phyloP scores from a whole-genome alignment of 1,284 basidiomycete species.

The Kwoniella shivajii region DNA sequence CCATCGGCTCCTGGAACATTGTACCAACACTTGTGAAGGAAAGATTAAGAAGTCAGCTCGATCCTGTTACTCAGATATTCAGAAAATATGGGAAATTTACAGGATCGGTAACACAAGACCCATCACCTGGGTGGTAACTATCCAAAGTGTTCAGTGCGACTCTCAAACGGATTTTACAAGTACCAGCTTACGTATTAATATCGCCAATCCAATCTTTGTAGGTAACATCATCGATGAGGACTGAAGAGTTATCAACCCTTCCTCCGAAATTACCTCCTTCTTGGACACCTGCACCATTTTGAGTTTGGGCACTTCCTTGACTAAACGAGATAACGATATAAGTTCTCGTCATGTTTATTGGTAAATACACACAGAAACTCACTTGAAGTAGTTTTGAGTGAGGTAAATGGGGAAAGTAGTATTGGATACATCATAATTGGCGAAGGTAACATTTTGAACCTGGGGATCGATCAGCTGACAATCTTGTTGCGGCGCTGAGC shows the following conservation, averaged over 20 bases:
- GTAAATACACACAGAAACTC: no score
- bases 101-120: conserved; percentile 46
- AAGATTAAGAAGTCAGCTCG: no score
- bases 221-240: conserved; percentile 31
- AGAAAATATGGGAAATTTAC: conserved; percentile 8
- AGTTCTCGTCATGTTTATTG: no score
- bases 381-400: conserved; percentile 56
- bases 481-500: background rate
- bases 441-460: conserved; percentile 57
- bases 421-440: conserved; percentile 55
- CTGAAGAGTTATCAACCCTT: conserved; percentile 26
- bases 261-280: conserved; percentile 20
- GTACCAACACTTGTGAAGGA: conserved; percentile 44
- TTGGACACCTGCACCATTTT: conserved; percentile 22
- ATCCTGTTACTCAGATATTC: no score
- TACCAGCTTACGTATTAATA: conserved; percentile 48
- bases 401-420: conserved; percentile 56
- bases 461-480: background rate
- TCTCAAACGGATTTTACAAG: conserved; percentile 31
- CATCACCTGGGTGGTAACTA: conserved; percentile 40
- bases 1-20: conserved; percentile 33
- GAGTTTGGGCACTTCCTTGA: conserved; percentile 33
- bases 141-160: background rate
- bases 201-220: conserved; percentile 56
- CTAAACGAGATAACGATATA: conserved; percentile 2